These are phyloP conservation scores for Torulaspora franciscae DNA, from an alignment of 805 yeast species.

Conservation along the genomic window DNA sequence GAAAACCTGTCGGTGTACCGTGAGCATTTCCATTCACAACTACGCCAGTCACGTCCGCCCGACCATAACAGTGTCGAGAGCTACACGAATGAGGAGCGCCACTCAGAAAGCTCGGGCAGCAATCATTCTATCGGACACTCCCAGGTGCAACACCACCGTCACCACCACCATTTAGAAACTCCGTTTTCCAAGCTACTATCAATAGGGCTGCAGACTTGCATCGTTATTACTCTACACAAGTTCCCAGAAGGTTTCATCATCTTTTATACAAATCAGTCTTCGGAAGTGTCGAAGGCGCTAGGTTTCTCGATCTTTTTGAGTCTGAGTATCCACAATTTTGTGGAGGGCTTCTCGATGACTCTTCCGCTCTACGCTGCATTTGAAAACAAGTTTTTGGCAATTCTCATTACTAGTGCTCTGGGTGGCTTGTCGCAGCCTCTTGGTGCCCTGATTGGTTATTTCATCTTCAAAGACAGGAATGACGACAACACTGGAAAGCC, in stretches of 20 bases:
- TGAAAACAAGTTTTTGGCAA: conserved; percentile 55
- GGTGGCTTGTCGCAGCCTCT: conserved; percentile 87
- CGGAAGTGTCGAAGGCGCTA: conserved; percentile 38
- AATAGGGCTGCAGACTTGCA: conserved; percentile 83
- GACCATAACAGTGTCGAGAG: conserved; percentile 1
- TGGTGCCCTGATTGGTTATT: conserved; percentile 73
- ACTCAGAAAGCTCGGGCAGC: neutral
- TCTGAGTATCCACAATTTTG: conserved; percentile 80
- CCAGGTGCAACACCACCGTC: conserved; percentile 38
- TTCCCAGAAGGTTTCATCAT: conserved; percentile 94
- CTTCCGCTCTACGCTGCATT: conserved; percentile 81
- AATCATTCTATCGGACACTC: neutral
- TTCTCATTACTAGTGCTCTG: conserved; percentile 56
- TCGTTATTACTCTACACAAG: conserved; percentile 85
- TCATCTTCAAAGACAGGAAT: conserved; percentile 41
- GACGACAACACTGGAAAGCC: conserved; percentile 33
- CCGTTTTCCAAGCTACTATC: conserved; percentile 74
- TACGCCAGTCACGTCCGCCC: conserved; percentile 10
- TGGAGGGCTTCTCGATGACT: conserved; percentile 93
- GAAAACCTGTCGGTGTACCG: conserved; percentile 35
- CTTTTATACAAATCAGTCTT: conserved; percentile 52
- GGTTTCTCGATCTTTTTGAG: conserved; percentile 83
- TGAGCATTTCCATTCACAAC: conserved; percentile 23
- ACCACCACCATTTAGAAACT: conserved; percentile 76
- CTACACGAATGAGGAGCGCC: neutral